Evolutionary conservation across 2,329 filamentous ascomycete species (phyloP), one percentile per base, ranked within the genome.

Genomic region (Cadophora gregata): DNA sequence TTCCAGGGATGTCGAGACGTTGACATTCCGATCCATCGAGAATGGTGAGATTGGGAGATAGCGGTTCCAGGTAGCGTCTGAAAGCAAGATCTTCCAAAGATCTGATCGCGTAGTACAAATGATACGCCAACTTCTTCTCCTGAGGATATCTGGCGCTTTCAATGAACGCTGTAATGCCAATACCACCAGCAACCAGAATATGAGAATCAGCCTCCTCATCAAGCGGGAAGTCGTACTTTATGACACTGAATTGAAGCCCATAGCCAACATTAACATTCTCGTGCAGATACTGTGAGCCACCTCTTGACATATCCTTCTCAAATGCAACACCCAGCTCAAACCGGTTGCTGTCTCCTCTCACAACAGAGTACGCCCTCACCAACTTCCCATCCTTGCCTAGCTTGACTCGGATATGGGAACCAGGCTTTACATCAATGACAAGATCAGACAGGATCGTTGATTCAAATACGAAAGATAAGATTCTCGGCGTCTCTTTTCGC

Each of bases 81-180:
- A 88, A 90, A 0, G 87, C 84, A 0, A 86, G 74, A 16, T 89
- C 86, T 0, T 79, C 78, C 0, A 74, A 72, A 1, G 78, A 81
- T 10, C 84, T 81, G 25, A 89, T 82, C 0, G 84, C 86, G 67
- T 87, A 89, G 76, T 90, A 86, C 55, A 90, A 75, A 33, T 80
- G 78, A 48, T 81, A 82, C 62, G 81, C 80, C 73, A 77, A 82
- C 70, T 86, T 79, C 65, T 83, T 81, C 3, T 70, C 31, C n/a
- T 77, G 75, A 64, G 81, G 80, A 1, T 19, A 60, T 59, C 83
- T 77, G 2, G 86, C 73, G 27, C 85, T 77, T 1, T 80, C 72
- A n/a, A 90, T 71, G 68, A 90, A 90, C 0, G 88, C 88, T 1
- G 88, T 90, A 69, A 90, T 84, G 0, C 88, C 88, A 42, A 90